A percentile compares a stretch with the other conserved stretches of the same genome.
phyloP scores from a whole-genome alignment of 2,329 filamentous ascomycete species.

The Metarhizium humberi region DNA sequence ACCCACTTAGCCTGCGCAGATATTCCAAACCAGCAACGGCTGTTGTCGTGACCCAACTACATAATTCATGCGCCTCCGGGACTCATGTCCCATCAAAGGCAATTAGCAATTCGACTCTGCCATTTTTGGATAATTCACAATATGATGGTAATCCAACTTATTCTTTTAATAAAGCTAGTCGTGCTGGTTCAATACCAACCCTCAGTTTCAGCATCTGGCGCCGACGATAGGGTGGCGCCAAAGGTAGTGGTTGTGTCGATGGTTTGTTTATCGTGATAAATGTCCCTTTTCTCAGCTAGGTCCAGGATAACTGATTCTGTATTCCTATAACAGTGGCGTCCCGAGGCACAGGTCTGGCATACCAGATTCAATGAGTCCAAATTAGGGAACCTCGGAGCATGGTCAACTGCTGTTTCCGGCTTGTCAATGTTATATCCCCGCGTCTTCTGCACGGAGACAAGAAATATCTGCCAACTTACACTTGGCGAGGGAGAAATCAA shows the following conservation, averaged over 20 bases:
- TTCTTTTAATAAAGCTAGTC: neutral
- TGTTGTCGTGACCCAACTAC: too few relatives aligned
- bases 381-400: slow-evolving; percentile 45
- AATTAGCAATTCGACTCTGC: neutral
- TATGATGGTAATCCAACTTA: neutral
- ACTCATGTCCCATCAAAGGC: neutral
- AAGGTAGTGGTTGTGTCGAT: slow-evolving; percentile 42
- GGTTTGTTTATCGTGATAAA: slow-evolving; percentile 28
- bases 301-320: slow-evolving; percentile 1
- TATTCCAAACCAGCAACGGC: neutral
- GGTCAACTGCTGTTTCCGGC: slow-evolving; percentile 50
- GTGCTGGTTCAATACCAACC: neutral
- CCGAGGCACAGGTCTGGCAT: slow-evolving; percentile 55
- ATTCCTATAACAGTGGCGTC: slow-evolving; percentile 40
- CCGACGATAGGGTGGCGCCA: neutral
- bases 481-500: slow-evolving; percentile 68
- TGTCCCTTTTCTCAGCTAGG: neutral
- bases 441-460: slow-evolving; percentile 52
- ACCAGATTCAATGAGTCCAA: slow-evolving; percentile 33
- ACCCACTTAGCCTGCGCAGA: neutral
- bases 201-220: neutral
- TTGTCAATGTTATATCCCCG: slow-evolving; percentile 57
- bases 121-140: neutral
- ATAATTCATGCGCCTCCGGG: neutral
- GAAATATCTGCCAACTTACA: slow-evolving; percentile 58